Conservation (phyloP, 345 rosid genomes). For the Salix arbutifolia region DNA sequence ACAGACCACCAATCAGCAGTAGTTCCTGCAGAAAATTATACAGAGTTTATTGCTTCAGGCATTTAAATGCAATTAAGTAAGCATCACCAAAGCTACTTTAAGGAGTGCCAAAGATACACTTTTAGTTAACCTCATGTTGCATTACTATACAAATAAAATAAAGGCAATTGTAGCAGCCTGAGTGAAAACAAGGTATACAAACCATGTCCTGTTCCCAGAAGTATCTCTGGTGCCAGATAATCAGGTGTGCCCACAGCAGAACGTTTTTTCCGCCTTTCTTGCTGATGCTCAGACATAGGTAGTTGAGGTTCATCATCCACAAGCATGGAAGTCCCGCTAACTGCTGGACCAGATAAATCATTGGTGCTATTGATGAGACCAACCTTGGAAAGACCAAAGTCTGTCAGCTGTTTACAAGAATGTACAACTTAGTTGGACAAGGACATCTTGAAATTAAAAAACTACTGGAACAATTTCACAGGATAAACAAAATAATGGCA, state of each 20-base stretch:
- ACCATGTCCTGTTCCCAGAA: constrained; percentile 99
- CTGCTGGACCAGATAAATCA: constrained; percentile 91
- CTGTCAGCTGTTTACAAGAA: constrained; percentile 59
- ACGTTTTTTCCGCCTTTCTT: constrained; percentile 79
- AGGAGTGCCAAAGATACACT: neutral
- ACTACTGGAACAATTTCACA: neutral
- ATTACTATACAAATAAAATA: constrained; percentile 3
- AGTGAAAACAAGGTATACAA: constrained; percentile 38
- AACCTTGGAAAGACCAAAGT: constrained; percentile 85
- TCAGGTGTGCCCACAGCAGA: constrained; percentile 99
- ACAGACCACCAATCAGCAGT: constrained; percentile 99
- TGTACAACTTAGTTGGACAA: neutral
- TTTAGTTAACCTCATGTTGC: neutral
- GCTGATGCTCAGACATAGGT: constrained; percentile 59
- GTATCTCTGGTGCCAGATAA: constrained; percentile 99
- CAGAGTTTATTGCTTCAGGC: neutral
- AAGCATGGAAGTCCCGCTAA: constrained; percentile 76
- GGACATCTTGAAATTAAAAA: neutral
- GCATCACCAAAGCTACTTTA: neutral
- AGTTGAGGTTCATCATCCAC: constrained; percentile 70
- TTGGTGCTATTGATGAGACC: constrained; percentile 99
- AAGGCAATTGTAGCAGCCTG: constrained; percentile 27
- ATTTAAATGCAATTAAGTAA: neutral
- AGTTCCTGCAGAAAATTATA: constrained; percentile 55
- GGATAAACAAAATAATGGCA: neutral